Percentiles rank a stretch among this genome's conserved stretches.
phyloP scores from a whole-genome alignment of 192 early-diverging fungal species.

The Mortierella alpina region DNA sequence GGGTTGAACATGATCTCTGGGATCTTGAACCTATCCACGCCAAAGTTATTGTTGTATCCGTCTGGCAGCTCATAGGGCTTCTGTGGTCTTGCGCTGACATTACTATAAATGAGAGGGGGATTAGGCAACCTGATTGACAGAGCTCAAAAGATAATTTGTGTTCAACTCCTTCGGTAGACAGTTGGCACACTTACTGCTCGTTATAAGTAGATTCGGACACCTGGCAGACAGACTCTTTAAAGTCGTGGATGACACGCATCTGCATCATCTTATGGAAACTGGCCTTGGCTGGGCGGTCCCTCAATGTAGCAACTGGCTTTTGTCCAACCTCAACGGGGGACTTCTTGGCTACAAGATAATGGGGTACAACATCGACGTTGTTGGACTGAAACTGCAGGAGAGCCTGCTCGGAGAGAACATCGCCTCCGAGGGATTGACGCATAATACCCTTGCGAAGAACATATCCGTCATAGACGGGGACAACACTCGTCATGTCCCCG shows the following conservation, averaged over 20 bases:
- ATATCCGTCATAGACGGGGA: constrained; percentile 98
- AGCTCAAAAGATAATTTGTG: too few species aligned
- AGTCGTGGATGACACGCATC: constrained; percentile 86
- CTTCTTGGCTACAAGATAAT: constrained; percentile 87
- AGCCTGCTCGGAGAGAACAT: constrained; percentile 83
- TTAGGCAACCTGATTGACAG: neutral
- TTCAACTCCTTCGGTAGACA: neutral
- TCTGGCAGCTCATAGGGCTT: constrained; percentile 96
- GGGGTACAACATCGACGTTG: constrained; percentile 77
- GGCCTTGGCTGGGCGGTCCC: constrained; percentile 67
- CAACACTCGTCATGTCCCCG: constrained; percentile 85
- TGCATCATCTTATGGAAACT: constrained; percentile 83
- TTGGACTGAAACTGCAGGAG: constrained; percentile 67
- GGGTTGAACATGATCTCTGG: constrained; percentile 93
- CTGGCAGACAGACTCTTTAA: constrained; percentile 94
- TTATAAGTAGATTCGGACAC: constrained; percentile 78
- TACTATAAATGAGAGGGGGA: constrained; percentile 31
- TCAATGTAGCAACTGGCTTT: constrained; percentile 64
- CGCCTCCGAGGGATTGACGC: constrained; percentile 82
- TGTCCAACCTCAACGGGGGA: constrained; percentile 75
- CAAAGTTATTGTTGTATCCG: constrained; percentile 89
- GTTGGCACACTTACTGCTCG: constrained; percentile 66
- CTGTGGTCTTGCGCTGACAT: constrained; percentile 70
- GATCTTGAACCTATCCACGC: constrained; percentile 79
- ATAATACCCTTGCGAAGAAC: constrained; percentile 90